Conservation (phyloP, 2,329 filamentous ascomycete species). For the Penicillium sclerotiorum region DNA sequence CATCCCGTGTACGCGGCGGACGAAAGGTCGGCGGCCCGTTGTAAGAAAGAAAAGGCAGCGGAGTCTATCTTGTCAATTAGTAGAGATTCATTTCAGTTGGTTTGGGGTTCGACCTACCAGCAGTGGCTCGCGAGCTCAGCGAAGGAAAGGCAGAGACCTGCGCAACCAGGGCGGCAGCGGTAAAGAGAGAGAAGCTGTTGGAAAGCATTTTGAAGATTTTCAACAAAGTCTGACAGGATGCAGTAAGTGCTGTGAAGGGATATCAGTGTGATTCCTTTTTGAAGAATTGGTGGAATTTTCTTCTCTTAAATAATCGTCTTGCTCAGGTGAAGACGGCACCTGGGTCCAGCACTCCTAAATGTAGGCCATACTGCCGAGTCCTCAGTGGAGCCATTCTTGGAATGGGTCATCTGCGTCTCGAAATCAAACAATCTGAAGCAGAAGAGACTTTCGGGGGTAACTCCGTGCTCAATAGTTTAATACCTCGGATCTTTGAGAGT, state of each 20-base stretch:
- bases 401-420: too few species aligned
- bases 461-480: too few species aligned
- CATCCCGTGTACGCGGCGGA: constrained; percentile 35
- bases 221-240: background rate
- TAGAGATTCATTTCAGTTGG: background rate
- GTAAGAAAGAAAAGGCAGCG: constrained; percentile 22
- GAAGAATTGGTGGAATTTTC: background rate
- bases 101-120: constrained; percentile 9
- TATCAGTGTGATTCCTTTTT: background rate
- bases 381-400: too few species aligned
- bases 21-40: constrained; percentile 32
- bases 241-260: background rate
- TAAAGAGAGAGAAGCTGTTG: background rate
- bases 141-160: constrained; percentile 14
- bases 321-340: too few species aligned
- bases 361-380: too few species aligned
- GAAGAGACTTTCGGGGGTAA: too few species aligned
- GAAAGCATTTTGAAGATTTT: constrained; percentile 10
- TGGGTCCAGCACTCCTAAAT: too few species aligned
- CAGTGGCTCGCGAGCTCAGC: constrained; percentile 14
- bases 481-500: too few species aligned
- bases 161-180: constrained; percentile 7
- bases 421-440: too few species aligned
- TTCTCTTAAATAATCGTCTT: too few species aligned
- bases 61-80: constrained; percentile 12